A percentile compares a stretch with the other conserved stretches of the same genome.
phyloP scores from a whole-genome alignment of 768 basidiomycete species.

The Serendipita sp. region DNA sequence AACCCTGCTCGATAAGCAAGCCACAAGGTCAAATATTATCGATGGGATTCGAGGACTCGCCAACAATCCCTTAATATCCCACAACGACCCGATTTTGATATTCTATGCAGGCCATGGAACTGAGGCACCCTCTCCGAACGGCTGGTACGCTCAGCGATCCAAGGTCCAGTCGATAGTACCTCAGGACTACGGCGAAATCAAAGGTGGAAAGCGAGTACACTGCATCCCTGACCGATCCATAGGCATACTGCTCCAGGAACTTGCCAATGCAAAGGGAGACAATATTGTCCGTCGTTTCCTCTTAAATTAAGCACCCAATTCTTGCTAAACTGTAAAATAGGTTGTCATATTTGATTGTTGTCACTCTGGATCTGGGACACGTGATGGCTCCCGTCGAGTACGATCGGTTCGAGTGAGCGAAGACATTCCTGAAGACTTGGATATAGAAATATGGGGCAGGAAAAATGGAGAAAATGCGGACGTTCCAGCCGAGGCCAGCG shows the following conservation, averaged over 20 bases:
- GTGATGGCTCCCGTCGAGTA: conserved; percentile 8
- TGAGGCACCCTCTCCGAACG: conserved; percentile 18
- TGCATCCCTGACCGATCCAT: conserved; percentile 52
- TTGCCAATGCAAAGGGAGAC: conserved; percentile 42
- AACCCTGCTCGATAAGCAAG: conserved; percentile 12
- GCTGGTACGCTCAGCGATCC: conserved; percentile 18
- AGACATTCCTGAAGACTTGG: conserved; percentile 24
- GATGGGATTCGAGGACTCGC: conserved; percentile 14
- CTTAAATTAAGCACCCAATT: neutral
- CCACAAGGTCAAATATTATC: conserved; percentile 24
- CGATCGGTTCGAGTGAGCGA: neutral
- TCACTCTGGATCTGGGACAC: conserved; percentile 30
- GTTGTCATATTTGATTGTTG: conserved; percentile 52
- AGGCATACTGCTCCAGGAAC: conserved; percentile 40
- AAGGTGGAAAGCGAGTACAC: conserved; percentile 6
- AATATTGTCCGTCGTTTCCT: conserved; percentile 31
- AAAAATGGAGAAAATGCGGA: conserved; percentile 32
- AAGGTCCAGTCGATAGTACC: conserved; percentile 24
- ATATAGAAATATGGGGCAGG: conserved; percentile 37
- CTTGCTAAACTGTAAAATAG: conserved; percentile 13
- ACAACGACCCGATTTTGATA: conserved; percentile 22
- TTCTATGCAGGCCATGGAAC: conserved; percentile 34
- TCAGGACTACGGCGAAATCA: conserved; percentile 15
- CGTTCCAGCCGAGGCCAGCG: neutral
- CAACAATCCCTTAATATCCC: conserved; percentile 13